Evolutionary conservation across 2,329 filamentous ascomycete species (phyloP).

Genomic region (Fusarium poae): DNA sequence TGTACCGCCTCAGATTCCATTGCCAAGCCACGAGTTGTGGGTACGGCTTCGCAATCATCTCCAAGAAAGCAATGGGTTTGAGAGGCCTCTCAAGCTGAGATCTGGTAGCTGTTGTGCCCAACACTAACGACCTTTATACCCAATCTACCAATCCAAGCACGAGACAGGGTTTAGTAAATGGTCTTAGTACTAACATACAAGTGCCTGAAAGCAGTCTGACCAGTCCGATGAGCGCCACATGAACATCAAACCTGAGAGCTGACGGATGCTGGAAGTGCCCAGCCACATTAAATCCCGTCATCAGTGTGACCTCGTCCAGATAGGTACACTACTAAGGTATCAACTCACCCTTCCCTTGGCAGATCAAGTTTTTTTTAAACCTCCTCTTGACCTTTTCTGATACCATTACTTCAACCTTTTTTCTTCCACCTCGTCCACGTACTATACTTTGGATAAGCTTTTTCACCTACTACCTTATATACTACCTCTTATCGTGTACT

Average conservation of each 20-base stretch:
- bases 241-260: slow-evolving; percentile 14
- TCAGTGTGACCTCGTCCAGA: slow-evolving; percentile 43
- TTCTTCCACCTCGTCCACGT: not conserved
- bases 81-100: slow-evolving; percentile 35
- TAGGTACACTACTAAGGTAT: slow-evolving; percentile 5
- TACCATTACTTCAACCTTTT: not conserved
- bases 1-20: slow-evolving; percentile 22
- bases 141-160: slow-evolving; percentile 20
- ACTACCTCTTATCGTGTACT: slow-evolving; percentile 13
- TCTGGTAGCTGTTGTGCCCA: slow-evolving; percentile 3
- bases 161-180: not conserved
- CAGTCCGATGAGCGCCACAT: slow-evolving; percentile 19
- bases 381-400: slow-evolving; percentile 1
- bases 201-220: slow-evolving; percentile 30
- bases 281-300: slow-evolving; percentile 48
- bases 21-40: slow-evolving; percentile 31
- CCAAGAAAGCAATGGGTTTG: not conserved
- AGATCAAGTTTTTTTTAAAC: slow-evolving; percentile 30
- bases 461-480: not conserved
- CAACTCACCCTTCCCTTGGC: slow-evolving; percentile 22
- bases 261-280: slow-evolving; percentile 21
- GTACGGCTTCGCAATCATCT: slow-evolving; percentile 18
- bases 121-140: slow-evolving; percentile 9
- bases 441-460: not conserved
- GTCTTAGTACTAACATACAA: not conserved